Percentiles rank a stretch among this genome's conserved stretches.
phyloP scores from a whole-genome alignment of 106 monocot genomes.

The Gastrodia elata region DNA sequence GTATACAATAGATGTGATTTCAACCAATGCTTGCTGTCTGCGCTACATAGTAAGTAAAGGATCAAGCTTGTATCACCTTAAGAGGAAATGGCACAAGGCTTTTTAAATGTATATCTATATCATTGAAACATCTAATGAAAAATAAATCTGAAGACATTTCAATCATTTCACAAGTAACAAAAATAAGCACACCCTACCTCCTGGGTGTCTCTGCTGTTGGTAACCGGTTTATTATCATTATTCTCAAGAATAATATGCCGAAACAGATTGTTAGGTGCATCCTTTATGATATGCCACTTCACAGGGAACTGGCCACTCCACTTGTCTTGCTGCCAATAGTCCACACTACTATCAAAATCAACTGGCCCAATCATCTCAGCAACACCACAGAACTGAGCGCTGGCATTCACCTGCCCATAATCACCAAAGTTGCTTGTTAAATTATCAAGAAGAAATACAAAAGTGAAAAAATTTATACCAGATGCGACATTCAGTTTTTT shows the following conservation, averaged over 20 bases:
- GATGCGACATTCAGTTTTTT: neutral
- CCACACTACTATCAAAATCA: constrained; percentile 87
- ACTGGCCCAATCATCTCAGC: constrained; percentile 92
- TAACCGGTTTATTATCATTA: constrained; percentile 93
- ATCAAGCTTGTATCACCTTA: neutral
- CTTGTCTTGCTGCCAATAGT: constrained; percentile 94
- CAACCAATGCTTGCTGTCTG: too few species aligned
- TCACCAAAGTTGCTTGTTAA: neutral
- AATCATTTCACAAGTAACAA: neutral
- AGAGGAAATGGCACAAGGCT: neutral
- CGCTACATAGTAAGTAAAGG: too few species aligned
- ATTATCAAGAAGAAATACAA: constrained; percentile 1
- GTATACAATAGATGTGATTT: neutral
- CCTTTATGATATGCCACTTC: constrained; percentile 84
- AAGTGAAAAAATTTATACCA: neutral
- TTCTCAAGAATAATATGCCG: constrained; percentile 88
- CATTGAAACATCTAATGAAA: neutral
- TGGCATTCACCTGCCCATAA: constrained; percentile 43
- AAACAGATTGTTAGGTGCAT: constrained; percentile 77
- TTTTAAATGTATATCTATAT: neutral
- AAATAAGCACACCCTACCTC: constrained; percentile 39
- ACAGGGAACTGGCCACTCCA: constrained; percentile 88
- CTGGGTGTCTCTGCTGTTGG: constrained; percentile 95
- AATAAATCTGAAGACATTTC: neutral
- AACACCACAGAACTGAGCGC: constrained; percentile 87